A percentile compares a stretch with the other conserved stretches of the same genome.
phyloP scores from a whole-genome alignment of 345 rosid genomes.

The Gossypium mustelinum region DNA sequence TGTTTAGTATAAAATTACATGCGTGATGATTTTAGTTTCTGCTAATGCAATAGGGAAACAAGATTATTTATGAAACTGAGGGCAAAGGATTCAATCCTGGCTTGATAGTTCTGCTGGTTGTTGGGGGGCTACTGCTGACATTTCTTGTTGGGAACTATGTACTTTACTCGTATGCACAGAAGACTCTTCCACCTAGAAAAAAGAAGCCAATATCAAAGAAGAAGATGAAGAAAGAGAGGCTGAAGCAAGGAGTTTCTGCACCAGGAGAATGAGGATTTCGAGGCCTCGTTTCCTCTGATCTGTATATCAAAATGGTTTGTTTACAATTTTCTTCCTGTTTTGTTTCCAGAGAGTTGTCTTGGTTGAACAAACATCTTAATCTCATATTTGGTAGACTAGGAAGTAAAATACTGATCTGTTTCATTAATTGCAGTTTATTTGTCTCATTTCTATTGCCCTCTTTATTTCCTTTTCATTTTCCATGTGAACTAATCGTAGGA shows the following conservation, averaged over 20 bases:
- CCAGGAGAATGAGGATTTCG: conserved; percentile 50
- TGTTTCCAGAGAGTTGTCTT: conserved; percentile 10
- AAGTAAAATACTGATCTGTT: conserved; percentile 11
- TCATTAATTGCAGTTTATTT: neutral
- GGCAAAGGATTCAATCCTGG: conserved; percentile 59
- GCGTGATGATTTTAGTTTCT: neutral
- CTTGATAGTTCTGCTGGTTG: conserved; percentile 52
- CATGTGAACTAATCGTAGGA: neutral
- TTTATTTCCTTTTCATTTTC: neutral
- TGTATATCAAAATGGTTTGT: conserved; percentile 8
- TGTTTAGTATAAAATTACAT: neutral
- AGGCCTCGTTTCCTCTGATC: neutral
- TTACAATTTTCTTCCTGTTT: conserved; percentile 14
- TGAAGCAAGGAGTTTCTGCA: conserved; percentile 67
- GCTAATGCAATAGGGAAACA: conserved; percentile 22
- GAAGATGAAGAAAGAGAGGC: conserved; percentile 57
- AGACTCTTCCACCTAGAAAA: conserved; percentile 51
- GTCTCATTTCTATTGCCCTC: neutral
- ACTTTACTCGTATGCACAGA: conserved; percentile 47
- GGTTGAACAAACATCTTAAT: conserved; percentile 10
- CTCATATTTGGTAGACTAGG: conserved; percentile 22
- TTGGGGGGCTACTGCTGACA: conserved; percentile 37
- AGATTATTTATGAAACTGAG: conserved; percentile 17
- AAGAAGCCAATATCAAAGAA: conserved; percentile 67
- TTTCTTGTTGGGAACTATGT: conserved; percentile 51